These are phyloP conservation scores for Colletotrichum falcatum DNA, from an alignment of 2,329 filamentous ascomycete genomes.

Conservation along the genomic window DNA sequence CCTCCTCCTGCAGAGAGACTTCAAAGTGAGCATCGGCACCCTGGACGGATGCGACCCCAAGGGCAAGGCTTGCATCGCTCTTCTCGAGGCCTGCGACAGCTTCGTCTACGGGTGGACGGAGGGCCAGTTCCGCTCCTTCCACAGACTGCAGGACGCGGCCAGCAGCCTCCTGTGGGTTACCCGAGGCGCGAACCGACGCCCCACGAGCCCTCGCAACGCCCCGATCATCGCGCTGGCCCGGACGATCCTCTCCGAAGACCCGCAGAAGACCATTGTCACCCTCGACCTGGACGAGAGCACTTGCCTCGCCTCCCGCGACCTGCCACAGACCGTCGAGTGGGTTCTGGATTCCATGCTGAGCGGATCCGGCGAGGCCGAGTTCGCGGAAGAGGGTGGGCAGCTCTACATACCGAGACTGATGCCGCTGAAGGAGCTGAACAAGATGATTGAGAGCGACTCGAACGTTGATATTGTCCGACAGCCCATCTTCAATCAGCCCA, in stretches of 20 bases:
- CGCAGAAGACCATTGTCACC: conserved; percentile 55
- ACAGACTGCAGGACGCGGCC: conserved; percentile 52
- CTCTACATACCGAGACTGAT: conserved; percentile 60
- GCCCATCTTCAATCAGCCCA: background rate
- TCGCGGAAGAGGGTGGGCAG: conserved; percentile 52
- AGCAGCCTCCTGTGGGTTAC: conserved; percentile 62
- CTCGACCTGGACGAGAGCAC: conserved; percentile 54
- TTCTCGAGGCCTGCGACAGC: conserved; percentile 56
- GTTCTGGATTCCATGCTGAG: conserved; percentile 41
- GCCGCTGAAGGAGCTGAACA: conserved; percentile 56
- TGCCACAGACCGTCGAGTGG: conserved; percentile 44
- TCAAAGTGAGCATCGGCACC: conserved; percentile 10
- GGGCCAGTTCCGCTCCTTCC: conserved; percentile 55
- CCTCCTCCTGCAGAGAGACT: conserved; percentile 5
- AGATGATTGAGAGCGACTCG: conserved; percentile 53
- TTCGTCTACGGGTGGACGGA: conserved; percentile 55
- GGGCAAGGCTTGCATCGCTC: conserved; percentile 55
- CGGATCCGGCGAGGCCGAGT: conserved; percentile 56
- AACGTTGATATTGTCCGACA: background rate
- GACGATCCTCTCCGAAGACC: conserved; percentile 62
- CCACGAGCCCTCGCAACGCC: conserved; percentile 51
- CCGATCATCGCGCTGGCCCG: conserved; percentile 60
- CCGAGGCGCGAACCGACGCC: conserved; percentile 54
- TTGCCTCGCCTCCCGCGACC: conserved; percentile 42
- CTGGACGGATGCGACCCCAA: conserved; percentile 38